Evolutionary conservation across 495 filamentous ascomycete species (phyloP).

Genomic region (Staphylotrichum longicolle): DNA sequence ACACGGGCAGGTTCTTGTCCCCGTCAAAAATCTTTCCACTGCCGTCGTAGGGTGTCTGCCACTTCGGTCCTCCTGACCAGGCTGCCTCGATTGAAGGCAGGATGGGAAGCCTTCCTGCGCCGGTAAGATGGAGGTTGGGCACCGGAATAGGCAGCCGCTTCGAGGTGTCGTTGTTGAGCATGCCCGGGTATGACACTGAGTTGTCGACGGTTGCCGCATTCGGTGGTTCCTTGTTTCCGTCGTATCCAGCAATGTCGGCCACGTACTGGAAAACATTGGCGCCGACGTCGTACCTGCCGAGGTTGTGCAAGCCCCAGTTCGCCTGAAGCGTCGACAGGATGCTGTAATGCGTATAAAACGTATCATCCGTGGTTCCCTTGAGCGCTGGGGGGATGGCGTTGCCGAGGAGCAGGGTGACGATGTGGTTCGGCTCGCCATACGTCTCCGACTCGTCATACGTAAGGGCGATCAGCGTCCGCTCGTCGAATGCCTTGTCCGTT

Average conservation of each 20-base stretch:
- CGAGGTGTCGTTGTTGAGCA: conserved; percentile 42
- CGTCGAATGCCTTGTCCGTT: conserved; percentile 56
- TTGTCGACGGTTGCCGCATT: conserved; percentile 61
- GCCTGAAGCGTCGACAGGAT: conserved; percentile 60
- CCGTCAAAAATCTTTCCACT: conserved; percentile 47
- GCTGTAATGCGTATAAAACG: conserved; percentile 72
- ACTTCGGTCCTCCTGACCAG: conserved; percentile 30
- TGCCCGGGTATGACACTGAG: conserved; percentile 60
- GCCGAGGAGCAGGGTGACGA: conserved; percentile 62
- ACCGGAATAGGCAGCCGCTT: conserved; percentile 37
- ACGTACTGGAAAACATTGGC: conserved; percentile 66
- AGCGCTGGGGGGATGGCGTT: conserved; percentile 57
- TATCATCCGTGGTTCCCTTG: conserved; percentile 59
- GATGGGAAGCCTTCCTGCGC: conserved; percentile 43
- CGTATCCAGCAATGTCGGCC: conserved; percentile 56
- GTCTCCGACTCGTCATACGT: conserved; percentile 65
- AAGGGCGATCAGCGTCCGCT: conserved; percentile 61
- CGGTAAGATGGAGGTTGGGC: conserved; percentile 45
- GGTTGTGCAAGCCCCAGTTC: conserved; percentile 65
- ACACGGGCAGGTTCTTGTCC: conserved; percentile 31
- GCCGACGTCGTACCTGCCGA: conserved; percentile 70
- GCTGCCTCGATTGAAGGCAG: conserved; percentile 30
- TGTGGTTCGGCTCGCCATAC: conserved; percentile 56
- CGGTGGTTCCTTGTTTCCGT: conserved; percentile 54
- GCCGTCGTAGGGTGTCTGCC: conserved; percentile 49